Evolutionary conservation across 768 basidiomycete genomes (phyloP), one percentile per base, ranked within the genome.

Genomic region (Mycena maculata): DNA sequence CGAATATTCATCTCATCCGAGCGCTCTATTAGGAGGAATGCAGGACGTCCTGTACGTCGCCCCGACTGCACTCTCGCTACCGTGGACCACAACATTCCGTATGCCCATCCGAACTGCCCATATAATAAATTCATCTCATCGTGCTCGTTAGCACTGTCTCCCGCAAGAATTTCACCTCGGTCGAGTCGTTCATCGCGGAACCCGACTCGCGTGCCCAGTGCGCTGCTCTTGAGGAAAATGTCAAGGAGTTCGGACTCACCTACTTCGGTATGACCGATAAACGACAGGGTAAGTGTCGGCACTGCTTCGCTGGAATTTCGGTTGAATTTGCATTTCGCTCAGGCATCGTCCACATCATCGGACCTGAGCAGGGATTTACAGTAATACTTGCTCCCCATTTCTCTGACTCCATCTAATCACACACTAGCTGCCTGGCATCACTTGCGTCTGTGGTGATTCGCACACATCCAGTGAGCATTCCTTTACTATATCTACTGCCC

Each of bases 341-440:
- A 92, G 92, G 90, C 64, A 94, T 92, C 69, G 92, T 94, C 9
- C 93, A 96, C 78, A 85, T 96, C 69, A 96, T 96, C 74, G 95
- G 94, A 48, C 95, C 95, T 54, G 95, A 96, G 76, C 95, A 96
- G 82, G 95, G 95, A 41, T 96, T 96, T 76, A 96, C 95, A 49
- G 90, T 89, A 74, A 58, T 85, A 73, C 27, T 39, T 27, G 31
- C 16, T 22, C 56, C 57, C 31, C 20, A 28, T 30, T 22, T 22
- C 12, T 16, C 41, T 12, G 11, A 41, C 16, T 33, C 60, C 22
- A 68, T 38, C 62, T 22, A 71, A 66, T 25, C 60, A 28, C 50
- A 12, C 31, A 30, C 23, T 71, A 91, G 90, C 84, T 92, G 33
- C 91, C 91, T 8, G 91, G 91, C 16, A 91, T 90, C 49, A 92